A percentile compares a stretch with the other conserved stretches of the same genome.
phyloP scores from a whole-genome alignment of 176 grass and related monocot genomes.

The Oryza glumipatula region DNA sequence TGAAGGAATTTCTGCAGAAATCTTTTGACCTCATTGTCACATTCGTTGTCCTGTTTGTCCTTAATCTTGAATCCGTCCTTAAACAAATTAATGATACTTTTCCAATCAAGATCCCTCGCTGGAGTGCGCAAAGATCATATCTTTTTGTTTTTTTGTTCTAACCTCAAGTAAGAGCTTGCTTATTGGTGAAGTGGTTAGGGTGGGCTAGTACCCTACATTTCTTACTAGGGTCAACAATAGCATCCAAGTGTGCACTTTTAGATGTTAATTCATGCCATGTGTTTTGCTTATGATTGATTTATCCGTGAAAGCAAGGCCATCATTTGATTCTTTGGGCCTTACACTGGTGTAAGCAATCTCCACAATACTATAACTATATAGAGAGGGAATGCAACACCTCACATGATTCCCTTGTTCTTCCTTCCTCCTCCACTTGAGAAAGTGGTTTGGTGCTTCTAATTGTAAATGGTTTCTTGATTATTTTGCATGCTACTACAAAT shows the following conservation, averaged over 20 bases:
- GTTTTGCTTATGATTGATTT: constrained; percentile 50
- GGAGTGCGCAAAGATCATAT: constrained; percentile 44
- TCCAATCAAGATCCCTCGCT: constrained; percentile 29
- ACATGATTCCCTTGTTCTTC: constrained; percentile 69
- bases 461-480: constrained; percentile 36
- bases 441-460: constrained; percentile 53
- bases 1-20: constrained; percentile 37
- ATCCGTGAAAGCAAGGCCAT: constrained; percentile 46
- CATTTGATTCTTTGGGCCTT: constrained; percentile 50
- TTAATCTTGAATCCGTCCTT: constrained; percentile 38
- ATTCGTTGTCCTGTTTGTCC: constrained; percentile 21
- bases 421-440: constrained; percentile 50
- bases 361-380: constrained; percentile 33
- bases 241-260: constrained; percentile 59
- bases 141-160: constrained; percentile 46
- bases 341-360: constrained; percentile 42
- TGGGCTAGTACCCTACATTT: constrained; percentile 49
- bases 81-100: constrained; percentile 43
- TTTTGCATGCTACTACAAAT: constrained; percentile 49
- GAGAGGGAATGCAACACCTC: constrained; percentile 61
- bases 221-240: constrained; percentile 65
- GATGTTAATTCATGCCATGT: constrained; percentile 52
- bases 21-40: constrained; percentile 55
- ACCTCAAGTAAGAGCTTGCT: constrained; percentile 40
- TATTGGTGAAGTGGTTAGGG: constrained; percentile 45